phyloP scores from a whole-genome alignment of 2,329 filamentous ascomycete genomes.

The Exophiala alcalophila region DNA sequence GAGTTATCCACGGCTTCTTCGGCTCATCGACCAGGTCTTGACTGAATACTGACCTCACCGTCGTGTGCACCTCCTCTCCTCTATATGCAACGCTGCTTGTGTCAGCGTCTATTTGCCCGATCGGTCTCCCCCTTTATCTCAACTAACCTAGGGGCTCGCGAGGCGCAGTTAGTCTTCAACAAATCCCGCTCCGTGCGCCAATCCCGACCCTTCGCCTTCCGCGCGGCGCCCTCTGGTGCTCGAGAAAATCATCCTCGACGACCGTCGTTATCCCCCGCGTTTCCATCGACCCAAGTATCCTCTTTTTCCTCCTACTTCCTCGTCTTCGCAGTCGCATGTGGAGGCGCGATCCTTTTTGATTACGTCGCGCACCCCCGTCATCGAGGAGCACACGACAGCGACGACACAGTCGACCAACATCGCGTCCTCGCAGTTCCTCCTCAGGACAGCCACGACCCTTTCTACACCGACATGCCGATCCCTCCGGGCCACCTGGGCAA shows the following conservation, averaged over 20 bases:
- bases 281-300: no score
- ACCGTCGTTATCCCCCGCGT: background rate
- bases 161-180: slow-evolving; percentile 3
- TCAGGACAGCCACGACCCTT: slow-evolving; percentile 14
- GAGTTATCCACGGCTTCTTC: slow-evolving; percentile 11
- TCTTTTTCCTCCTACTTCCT: slow-evolving; percentile 24
- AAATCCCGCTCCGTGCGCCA: slow-evolving; percentile 1
- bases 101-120: slow-evolving; percentile 14
- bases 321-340: slow-evolving; percentile 18
- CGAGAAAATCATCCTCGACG: background rate
- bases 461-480: slow-evolving; percentile 29
- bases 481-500: slow-evolving; percentile 74
- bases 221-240: background rate
- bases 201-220: background rate
- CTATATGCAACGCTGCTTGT: slow-evolving; percentile 23
- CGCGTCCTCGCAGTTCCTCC: slow-evolving; percentile 34
- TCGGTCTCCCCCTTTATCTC: slow-evolving; percentile 7
- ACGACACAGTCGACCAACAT: slow-evolving; percentile 30
- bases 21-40: no score
- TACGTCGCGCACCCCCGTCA: slow-evolving; percentile 12
- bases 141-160: slow-evolving; percentile 1
- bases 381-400: slow-evolving; percentile 16
- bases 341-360: slow-evolving; percentile 20
- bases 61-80: slow-evolving; percentile 2
- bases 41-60: background rate